Percentiles rank a stretch among this genome's conserved stretches.
phyloP scores from a whole-genome alignment of 805 yeast genomes.

The Saccharomycopsis schoenii region DNA sequence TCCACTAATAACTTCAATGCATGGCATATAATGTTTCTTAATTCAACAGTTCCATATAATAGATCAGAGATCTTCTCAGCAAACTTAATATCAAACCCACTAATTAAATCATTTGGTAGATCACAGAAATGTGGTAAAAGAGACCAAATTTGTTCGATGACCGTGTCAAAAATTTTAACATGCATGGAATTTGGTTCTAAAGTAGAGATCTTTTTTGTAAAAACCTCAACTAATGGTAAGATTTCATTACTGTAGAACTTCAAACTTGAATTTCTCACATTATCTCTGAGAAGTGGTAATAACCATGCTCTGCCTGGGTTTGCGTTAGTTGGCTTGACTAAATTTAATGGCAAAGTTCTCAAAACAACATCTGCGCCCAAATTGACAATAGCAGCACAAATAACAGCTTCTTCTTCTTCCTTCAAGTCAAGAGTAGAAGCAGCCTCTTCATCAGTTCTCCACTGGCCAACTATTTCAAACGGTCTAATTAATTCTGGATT shows the following conservation, averaged over 20 bases:
- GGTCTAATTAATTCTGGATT: conserved; percentile 63
- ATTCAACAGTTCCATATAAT: conserved; percentile 62
- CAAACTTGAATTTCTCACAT: conserved; percentile 62
- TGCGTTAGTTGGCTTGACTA: conserved; percentile 41
- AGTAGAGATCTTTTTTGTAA: conserved; percentile 37
- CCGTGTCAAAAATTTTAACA: conserved; percentile 69
- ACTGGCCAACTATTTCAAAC: conserved; percentile 65
- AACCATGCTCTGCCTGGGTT: conserved; percentile 92
- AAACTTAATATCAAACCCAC: conserved; percentile 61
- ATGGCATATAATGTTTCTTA: conserved; percentile 77
- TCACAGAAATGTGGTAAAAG: conserved; percentile 83
- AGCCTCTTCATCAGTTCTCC: conserved; percentile 49
- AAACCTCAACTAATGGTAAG: conserved; percentile 53
- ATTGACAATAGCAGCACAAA: conserved; percentile 67
- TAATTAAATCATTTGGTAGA: conserved; percentile 63
- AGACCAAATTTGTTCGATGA: conserved; percentile 88
- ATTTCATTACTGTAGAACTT: conserved; percentile 52
- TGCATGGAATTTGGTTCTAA: conserved; percentile 52
- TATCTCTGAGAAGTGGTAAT: conserved; percentile 82
- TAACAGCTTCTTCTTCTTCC: conserved; percentile 68
- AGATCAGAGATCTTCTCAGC: conserved; percentile 68
- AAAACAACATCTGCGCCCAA: conserved; percentile 84
- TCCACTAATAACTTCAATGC: conserved; percentile 71
- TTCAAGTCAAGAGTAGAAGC: conserved; percentile 42
- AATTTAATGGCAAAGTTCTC: conserved; percentile 66